Base-by-base conservation (phyloP, 1,284 basidiomycete genomes). In the Apiotrichum siamense region DNA sequence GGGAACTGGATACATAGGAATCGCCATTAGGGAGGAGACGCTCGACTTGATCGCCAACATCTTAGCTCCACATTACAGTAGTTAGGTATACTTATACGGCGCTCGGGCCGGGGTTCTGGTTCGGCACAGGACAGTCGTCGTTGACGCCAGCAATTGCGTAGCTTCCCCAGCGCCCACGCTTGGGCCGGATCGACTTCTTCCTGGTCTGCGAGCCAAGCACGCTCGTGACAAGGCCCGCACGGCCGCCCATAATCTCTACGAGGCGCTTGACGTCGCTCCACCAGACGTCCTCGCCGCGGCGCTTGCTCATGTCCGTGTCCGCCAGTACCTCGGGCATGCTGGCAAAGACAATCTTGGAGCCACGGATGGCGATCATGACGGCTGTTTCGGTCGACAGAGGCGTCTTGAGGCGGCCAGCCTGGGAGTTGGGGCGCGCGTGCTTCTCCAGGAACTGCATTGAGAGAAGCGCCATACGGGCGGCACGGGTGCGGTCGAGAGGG, bases 361-460 rank as follows among this genome's bases (percentile, higher is more conserved):
- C 82, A 68, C 93, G 86, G 60, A 97, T 87, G 18, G 88, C 92
- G 63, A 97, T 96, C 58, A 96, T 87, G 18, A 87, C 86, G 0
- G 91, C 91, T 84, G 42, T 60, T 50, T 7, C 13, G 33, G 20
- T 58, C 52, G 21, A 77, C 73, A 59, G 47, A 47, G 37, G n/a
- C n/a, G n/a, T n/a, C n/a, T n/a, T n/a, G n/a, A n/a, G n/a, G n/a
- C n/a, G n/a, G 10, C 12, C 33, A 35, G 53, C 35, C 47, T 70
- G 65, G 17, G 67, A 61, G 57, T 69, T 59, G 25, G 68, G 68
- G 15, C 59, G 77, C 61, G 87, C 86, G 60, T 96, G 84, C 50
- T 81, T 72, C 74, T 97, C 94, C 59, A 98, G 80, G 81, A 97
- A 97, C 46, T 84, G 77, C 86, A 97, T 93, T 77, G 89, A 94